Conservation (phyloP, 2,329 filamentous ascomycete species). For the Pseudogymnoascus verrucosus region DNA sequence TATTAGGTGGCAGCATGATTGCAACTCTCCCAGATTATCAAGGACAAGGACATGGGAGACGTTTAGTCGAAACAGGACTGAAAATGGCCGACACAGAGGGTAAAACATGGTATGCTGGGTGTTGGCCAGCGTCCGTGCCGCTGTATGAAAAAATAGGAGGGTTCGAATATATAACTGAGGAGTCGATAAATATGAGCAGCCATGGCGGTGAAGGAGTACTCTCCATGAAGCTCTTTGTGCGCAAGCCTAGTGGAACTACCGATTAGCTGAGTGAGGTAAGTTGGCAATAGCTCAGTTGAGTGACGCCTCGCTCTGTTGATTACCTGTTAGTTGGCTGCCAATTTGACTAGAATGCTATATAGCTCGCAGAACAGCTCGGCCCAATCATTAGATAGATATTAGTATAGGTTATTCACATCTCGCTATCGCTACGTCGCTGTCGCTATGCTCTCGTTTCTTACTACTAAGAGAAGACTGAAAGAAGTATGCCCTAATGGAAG, state of each 20-base stretch:
- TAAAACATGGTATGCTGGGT: not conserved
- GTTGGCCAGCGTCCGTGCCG: not conserved
- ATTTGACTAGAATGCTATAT: too few species aligned
- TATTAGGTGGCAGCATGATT: not conserved
- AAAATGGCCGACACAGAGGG: not conserved
- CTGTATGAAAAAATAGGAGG: not conserved
- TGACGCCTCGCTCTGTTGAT: too few species aligned
- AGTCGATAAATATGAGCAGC: not conserved
- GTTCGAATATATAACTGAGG: not conserved
- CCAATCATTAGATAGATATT: too few species aligned
- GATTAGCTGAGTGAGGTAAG: not conserved
- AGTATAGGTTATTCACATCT: not conserved
- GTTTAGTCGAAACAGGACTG: not conserved
- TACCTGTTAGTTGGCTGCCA: too few species aligned
- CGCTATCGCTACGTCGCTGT: not conserved
- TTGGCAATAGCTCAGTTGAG: not conserved
- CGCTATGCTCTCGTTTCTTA: not conserved
- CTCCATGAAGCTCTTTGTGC: not conserved
- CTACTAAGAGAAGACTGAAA: too few species aligned
- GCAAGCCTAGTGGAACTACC: not conserved
- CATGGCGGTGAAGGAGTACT: not conserved
- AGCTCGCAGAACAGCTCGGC: too few species aligned
- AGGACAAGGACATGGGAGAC: not conserved
- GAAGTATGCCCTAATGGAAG: too few species aligned
- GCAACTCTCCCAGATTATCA: not conserved